Base-by-base conservation (phyloP, 305 asterid species). In the Andrographis paniculata region DNA sequence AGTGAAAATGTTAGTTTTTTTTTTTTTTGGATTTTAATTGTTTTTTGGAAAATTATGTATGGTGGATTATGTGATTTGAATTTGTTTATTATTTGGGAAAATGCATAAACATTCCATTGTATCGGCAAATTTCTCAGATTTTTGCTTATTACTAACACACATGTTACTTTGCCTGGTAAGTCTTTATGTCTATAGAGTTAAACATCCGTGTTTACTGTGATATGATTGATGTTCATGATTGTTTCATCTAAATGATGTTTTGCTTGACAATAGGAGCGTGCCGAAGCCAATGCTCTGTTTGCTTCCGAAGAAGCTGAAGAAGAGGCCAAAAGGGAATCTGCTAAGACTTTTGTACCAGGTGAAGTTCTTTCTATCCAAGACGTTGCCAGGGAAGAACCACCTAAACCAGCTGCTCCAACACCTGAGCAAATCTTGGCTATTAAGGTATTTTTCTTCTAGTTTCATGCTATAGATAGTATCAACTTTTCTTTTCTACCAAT, bases 401-500 rank as follows among this genome's bases (percentile, higher is more conserved):
- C 81, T 57, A 81, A 87, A 62, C 76, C 93, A 41, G 60, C 30
- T 69, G 97, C 81, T 50, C 99, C 96, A 30, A 91, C 99, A 51
- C 93, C 93, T 0, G 86, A 92, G 79, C 99, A 92, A 71, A 87
- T 84, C 63, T 75, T 78, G 62, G 95, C 96, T 45, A 92, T 87
- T 59, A 87, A 87, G 96, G 99, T 87, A 61, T 48, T 42, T 9
- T 20, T 21, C 0, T 42, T 42, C 19, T 48, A 43, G 16, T 37
- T 31, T 11, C 15, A 13, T 6, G 1, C 17, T 47, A 14, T 23
- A 5, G 16, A 17, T 15, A 6, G 18, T 28, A n/a, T 28, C 4
- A 16, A 6, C 15, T 17, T 20, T 41, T 24, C 45, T 35, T 14
- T 20, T 16, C 13, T 54, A 13, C 24, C 27, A 22, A 45, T 58